A percentile compares a stretch with the other conserved stretches of the same genome.
phyloP scores from a whole-genome alignment of 768 basidiomycete species.

The Podaxis carcinomalis region DNA sequence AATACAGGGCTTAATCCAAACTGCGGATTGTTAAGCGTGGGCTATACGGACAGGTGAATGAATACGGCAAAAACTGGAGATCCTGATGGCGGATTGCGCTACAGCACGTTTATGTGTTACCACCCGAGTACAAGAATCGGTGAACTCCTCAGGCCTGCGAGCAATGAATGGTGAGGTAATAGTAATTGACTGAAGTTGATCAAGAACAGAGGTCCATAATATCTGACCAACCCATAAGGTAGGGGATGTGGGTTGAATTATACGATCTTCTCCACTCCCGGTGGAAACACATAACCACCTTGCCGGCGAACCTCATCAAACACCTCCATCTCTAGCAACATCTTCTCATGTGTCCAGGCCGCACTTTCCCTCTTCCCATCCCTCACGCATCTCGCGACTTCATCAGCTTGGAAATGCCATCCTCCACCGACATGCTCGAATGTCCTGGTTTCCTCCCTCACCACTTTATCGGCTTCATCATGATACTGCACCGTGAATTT shows the following conservation, averaged over 20 bases:
- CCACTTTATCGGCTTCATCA: slow-evolving; percentile 30
- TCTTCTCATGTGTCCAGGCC: slow-evolving; percentile 77
- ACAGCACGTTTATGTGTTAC: no score
- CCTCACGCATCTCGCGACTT: slow-evolving; percentile 73
- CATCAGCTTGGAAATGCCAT: slow-evolving; percentile 86
- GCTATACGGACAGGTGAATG: no score
- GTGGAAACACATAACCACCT: slow-evolving; percentile 60
- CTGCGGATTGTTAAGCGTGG: no score
- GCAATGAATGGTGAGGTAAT: no score
- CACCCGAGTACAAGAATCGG: no score
- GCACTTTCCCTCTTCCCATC: slow-evolving; percentile 72
- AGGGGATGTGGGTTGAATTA: not conserved
- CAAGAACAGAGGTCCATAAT: not conserved
- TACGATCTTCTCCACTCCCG: slow-evolving; percentile 55
- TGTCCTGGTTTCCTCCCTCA: slow-evolving; percentile 51
- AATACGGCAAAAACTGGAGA: no score
- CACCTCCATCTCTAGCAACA: slow-evolving; percentile 73
- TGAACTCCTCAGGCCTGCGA: no score
- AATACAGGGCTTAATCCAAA: no score
- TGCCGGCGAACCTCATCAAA: slow-evolving; percentile 83
- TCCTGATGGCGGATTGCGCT: no score
- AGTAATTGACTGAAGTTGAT: not conserved
- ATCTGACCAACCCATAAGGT: not conserved
- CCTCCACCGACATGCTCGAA: slow-evolving; percentile 66
- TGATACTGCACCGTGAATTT: slow-evolving; percentile 63